phyloP scores from a whole-genome alignment of 1,284 basidiomycete species.

The Puccinia hordei region DNA sequence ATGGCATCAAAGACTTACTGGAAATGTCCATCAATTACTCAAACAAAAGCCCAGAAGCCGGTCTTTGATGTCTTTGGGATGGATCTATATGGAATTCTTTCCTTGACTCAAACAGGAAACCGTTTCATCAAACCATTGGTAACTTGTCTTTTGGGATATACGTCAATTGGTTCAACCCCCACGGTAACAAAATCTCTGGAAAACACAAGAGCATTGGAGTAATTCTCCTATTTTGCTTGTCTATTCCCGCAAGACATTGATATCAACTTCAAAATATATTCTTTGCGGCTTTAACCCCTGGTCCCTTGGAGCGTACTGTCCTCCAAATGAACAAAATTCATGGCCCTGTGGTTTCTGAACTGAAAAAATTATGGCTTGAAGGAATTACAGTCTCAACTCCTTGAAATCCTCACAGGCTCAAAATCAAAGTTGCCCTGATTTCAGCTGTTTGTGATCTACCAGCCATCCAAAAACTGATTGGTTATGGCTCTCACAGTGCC shows the following conservation, averaged over 20 bases:
- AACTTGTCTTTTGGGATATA: constrained; percentile 43
- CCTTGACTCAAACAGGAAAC: neutral
- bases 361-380: no score
- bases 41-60: no score
- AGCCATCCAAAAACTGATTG: constrained; percentile 41
- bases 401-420: neutral
- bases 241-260: constrained; percentile 37
- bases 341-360: constrained; percentile 17
- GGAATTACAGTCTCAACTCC: constrained; percentile 28
- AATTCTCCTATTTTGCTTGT: constrained; percentile 41
- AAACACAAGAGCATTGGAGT: constrained; percentile 46
- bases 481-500: constrained; percentile 41
- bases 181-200: constrained; percentile 37
- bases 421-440: constrained; percentile 31
- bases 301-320: constrained; percentile 30
- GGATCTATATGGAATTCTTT: constrained; percentile 20
- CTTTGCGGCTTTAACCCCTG: constrained; percentile 45
- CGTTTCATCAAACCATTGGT: constrained; percentile 14
- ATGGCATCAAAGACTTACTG: no score
- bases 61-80: constrained; percentile 11
- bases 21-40: no score
- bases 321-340: constrained; percentile 44
- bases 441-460: constrained; percentile 37
- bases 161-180: constrained; percentile 43
- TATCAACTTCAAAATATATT: constrained; percentile 44